Evolutionary conservation across 225 moss, liverwort and hornwort species (phyloP), one percentile per base, ranked within the genome.

Genomic region (Pseudoscleropodium purum): DNA sequence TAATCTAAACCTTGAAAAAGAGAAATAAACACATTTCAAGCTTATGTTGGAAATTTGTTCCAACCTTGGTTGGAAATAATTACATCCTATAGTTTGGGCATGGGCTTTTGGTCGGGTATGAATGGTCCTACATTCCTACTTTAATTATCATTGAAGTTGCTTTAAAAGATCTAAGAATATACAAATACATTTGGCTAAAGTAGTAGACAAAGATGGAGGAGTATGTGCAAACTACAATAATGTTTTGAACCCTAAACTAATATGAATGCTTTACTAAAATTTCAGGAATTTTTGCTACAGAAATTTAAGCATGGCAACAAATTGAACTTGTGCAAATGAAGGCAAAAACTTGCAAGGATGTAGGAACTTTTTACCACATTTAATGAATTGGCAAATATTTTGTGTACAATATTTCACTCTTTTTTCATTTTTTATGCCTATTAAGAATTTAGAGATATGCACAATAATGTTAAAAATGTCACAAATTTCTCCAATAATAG

Each of bases 191-290:
- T 77, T 23, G 33, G 20, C 4, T 13, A 0, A 49, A 12, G 19
- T 11, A 34, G 33, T 51, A 0, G 34, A 51, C 11, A 51, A 30
- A 31, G 14, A 52, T 9, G 13, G 2, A 0, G 2, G 12, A 13
- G 2, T 31, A 24, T 4, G 25, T 0, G 2, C 15, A 54, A 15
- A 54, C 4, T 5, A 16, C 15, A 56, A 78, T 78, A 8, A 15
- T 15, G 0, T 10, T 56, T 54, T 25, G 15, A 6, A 37, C 16
- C 56, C 79, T 56, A 79, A 56, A 37, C 5, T 15, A 14, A 10
- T 8, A 37, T 56, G 10, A 56, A 5, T 37, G 23, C 5, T 78
- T 6, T 37, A 25, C 3, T 37, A 56, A 10, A 56, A 54, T 6
- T 37, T 78, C 3, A 37, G 0, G 15, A 24, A 24, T 13, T 9